Evolutionary conservation across 345 rosid species (phyloP).

Genomic region (Jatropha curcas): DNA sequence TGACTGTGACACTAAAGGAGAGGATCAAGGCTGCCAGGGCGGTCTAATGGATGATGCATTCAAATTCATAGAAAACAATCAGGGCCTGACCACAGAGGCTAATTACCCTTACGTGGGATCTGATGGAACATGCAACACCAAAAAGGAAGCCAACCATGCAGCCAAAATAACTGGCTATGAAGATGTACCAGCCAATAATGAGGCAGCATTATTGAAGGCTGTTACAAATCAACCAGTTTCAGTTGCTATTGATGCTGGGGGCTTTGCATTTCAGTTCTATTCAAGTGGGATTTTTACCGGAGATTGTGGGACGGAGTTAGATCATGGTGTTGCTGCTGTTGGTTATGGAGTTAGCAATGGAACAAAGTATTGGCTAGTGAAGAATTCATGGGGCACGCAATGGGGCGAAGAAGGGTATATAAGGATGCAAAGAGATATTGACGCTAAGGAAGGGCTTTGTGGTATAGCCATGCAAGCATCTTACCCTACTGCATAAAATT

Average conservation of each 20-base stretch:
- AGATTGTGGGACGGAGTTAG: conserved; percentile 25
- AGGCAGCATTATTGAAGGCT: conserved; percentile 33
- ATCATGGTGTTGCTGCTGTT: conserved; percentile 35
- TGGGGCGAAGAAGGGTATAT: conserved; percentile 43
- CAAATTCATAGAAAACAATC: conserved; percentile 24
- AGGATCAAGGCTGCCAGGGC: conserved; percentile 29
- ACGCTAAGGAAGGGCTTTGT: conserved; percentile 39
- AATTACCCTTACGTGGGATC: conserved; percentile 36
- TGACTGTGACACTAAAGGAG: conserved; percentile 36
- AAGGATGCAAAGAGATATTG: conserved; percentile 33
- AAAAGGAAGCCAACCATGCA: conserved; percentile 18
- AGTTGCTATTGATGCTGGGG: conserved; percentile 30
- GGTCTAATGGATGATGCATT: conserved; percentile 44
- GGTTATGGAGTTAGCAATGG: conserved; percentile 23
- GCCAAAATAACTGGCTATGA: conserved; percentile 9
- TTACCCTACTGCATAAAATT: conserved; percentile 28
- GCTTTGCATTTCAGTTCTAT: conserved; percentile 31
- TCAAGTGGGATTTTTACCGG: conserved; percentile 31
- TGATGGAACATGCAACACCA: conserved; percentile 30
- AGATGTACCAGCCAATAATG: conserved; percentile 34
- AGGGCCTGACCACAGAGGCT: conserved; percentile 27
- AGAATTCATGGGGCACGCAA: conserved; percentile 41
- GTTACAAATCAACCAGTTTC: conserved; percentile 33
- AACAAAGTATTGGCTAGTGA: conserved; percentile 38
- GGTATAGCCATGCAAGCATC: conserved; percentile 42